A percentile compares a stretch with the other conserved stretches of the same genome.
Evolutionary conservation across 2,329 filamentous ascomycete genomes (phyloP).

Genomic region (Cladosporium sp.): DNA sequence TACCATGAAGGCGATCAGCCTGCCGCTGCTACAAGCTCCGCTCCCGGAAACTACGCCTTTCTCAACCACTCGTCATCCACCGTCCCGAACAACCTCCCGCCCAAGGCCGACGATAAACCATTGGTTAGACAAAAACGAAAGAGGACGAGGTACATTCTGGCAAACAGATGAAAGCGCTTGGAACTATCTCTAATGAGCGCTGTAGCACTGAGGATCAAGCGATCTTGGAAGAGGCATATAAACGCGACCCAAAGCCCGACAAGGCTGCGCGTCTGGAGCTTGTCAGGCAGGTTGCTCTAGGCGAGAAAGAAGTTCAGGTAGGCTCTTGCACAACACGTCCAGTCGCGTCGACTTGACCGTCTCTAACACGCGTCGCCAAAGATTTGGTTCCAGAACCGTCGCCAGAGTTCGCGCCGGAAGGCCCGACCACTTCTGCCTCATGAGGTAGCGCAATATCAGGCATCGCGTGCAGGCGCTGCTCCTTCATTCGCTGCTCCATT

Average conservation of each 20-base stretch:
- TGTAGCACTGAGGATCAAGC: constrained; percentile 81
- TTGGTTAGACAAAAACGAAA: constrained; percentile 61
- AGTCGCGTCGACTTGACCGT: constrained; percentile 19
- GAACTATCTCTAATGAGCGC: not conserved
- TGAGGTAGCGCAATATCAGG: constrained; percentile 59
- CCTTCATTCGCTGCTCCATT: constrained; percentile 3
- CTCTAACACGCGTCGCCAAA: constrained; percentile 44
- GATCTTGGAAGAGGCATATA: constrained; percentile 82
- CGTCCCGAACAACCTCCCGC: constrained; percentile 53
- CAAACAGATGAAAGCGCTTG: not conserved
- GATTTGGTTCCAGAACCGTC: constrained; percentile 98
- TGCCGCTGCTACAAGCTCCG: not conserved
- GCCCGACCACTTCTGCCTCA: constrained; percentile 78
- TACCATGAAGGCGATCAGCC: not conserved
- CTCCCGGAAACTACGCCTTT: constrained; percentile 49
- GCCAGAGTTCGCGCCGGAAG: constrained; percentile 89
- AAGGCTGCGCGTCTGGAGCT: constrained; percentile 83
- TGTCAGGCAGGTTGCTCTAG: constrained; percentile 80
- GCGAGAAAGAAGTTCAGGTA: constrained; percentile 96
- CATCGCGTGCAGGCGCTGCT: constrained; percentile 26
- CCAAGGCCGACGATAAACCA: constrained; percentile 60
- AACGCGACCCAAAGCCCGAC: constrained; percentile 84
- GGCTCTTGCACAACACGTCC: constrained; percentile 36
- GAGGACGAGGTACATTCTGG: constrained; percentile 56
- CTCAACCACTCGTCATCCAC: constrained; percentile 61